Percentiles rank a stretch among this genome's conserved stretches.
phyloP scores from a whole-genome alignment of 345 rosid species.

The Lumnitzera littorea region DNA sequence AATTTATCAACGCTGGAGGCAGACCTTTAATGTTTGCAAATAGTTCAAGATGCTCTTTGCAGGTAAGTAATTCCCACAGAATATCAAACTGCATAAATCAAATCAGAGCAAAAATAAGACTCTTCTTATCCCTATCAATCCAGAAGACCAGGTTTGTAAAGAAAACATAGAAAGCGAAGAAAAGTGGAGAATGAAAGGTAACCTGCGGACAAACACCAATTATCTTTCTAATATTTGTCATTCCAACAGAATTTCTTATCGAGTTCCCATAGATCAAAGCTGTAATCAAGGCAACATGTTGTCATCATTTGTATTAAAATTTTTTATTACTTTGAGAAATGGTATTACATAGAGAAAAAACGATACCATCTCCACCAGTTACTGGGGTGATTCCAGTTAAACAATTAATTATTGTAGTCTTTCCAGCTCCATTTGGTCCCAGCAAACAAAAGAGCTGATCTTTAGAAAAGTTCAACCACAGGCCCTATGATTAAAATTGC shows the following conservation, averaged over 20 bases:
- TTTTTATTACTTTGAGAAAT: not conserved
- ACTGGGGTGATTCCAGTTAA: constrained; percentile 80
- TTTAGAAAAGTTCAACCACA: constrained; percentile 78
- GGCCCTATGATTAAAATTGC: constrained; percentile 32
- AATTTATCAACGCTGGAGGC: constrained; percentile 44
- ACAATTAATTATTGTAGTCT: constrained; percentile 80
- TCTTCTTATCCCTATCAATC: not conserved
- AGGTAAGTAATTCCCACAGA: constrained; percentile 84
- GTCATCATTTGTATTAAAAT: not conserved
- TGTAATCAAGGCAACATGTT: constrained; percentile 20
- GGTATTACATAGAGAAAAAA: not conserved
- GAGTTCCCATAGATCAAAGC: constrained; percentile 74
- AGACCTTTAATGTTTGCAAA: constrained; percentile 82
- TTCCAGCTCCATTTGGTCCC: constrained; percentile 97
- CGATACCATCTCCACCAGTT: constrained; percentile 75
- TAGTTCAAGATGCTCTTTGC: constrained; percentile 79
- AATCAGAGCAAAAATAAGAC: constrained; percentile 5
- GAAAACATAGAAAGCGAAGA: constrained; percentile 4
- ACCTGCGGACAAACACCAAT: constrained; percentile 99
- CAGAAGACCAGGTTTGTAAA: not conserved
- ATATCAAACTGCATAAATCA: constrained; percentile 58
- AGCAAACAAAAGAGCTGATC: constrained; percentile 91
- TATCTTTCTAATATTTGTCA: constrained; percentile 69
- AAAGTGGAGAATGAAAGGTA: constrained; percentile 1
- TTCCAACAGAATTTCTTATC: constrained; percentile 65